phyloP scores from a whole-genome alignment of 139 green algal species.

The Chlamydomonas incerta region DNA sequence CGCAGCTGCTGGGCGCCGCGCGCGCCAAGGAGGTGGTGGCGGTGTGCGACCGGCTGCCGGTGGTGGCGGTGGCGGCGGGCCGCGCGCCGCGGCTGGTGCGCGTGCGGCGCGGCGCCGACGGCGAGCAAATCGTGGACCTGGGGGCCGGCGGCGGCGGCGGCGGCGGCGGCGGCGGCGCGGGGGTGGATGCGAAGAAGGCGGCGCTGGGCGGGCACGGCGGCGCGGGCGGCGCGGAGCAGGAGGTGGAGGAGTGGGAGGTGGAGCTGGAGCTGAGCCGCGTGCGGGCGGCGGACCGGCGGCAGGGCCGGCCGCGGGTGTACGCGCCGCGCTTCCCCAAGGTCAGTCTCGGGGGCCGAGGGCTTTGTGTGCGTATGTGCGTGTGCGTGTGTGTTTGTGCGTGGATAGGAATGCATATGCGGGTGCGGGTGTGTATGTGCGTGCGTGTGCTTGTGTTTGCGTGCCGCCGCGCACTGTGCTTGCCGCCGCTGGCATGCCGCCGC shows the following conservation, averaged over 20 bases:
- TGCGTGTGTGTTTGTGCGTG: too few relatives aligned
- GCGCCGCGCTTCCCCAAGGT: conserved; percentile 89
- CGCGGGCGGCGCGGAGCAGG: neutral
- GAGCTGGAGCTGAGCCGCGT: conserved; percentile 55
- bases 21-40: conserved; percentile 44
- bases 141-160: neutral
- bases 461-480: too few relatives aligned
- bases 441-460: too few relatives aligned
- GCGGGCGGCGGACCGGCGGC: conserved; percentile 18
- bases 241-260: conserved; percentile 56
- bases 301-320: conserved; percentile 68
- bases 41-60: conserved; percentile 65
- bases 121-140: neutral
- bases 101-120: conserved; percentile 1
- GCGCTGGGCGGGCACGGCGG: neutral
- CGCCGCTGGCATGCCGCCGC: too few relatives aligned
- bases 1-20: conserved; percentile 16
- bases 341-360: neutral
- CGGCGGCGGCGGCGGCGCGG: neutral
- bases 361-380: too few relatives aligned
- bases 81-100: conserved; percentile 1
- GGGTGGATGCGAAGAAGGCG: too few relatives aligned
- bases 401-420: too few relatives aligned
- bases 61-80: conserved; percentile 38
- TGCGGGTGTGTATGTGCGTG: too few relatives aligned